These are phyloP conservation scores for Solanum hybrid DNA, from an alignment of 305 asterid genomes.

Conservation along the genomic window DNA sequence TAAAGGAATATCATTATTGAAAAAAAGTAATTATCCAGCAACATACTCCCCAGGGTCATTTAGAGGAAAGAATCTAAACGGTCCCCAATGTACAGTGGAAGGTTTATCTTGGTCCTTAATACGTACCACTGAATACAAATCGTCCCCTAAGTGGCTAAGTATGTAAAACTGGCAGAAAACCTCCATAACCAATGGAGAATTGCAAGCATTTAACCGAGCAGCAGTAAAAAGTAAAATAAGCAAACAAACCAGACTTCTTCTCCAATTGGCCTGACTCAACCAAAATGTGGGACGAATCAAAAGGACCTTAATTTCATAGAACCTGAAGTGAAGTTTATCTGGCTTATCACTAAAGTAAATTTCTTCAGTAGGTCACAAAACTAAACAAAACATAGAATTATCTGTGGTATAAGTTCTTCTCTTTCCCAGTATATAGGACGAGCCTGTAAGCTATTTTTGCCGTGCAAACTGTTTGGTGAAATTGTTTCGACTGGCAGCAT, in stretches of 20 bases:
- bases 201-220: background rate
- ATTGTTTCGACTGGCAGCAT: background rate
- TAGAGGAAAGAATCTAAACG: background rate
- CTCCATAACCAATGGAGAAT: background rate
- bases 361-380: background rate
- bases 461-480: background rate
- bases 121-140: background rate
- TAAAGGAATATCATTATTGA: constrained; percentile 13
- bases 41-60: background rate
- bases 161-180: background rate
- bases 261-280: background rate
- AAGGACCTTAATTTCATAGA: background rate
- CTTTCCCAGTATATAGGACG: background rate
- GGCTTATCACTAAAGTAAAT: background rate
- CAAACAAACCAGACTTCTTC: background rate
- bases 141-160: background rate
- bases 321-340: background rate
- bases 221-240: background rate
- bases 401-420: background rate
- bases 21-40: background rate
- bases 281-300: background rate
- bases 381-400: background rate
- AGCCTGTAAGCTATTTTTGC: background rate
- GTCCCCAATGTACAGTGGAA: background rate
- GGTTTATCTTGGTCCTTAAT: background rate